Evolutionary conservation across 1,139 yeast genomes (phyloP), one percentile per base, ranked within the genome.

Genomic region (Pichia sp.): DNA sequence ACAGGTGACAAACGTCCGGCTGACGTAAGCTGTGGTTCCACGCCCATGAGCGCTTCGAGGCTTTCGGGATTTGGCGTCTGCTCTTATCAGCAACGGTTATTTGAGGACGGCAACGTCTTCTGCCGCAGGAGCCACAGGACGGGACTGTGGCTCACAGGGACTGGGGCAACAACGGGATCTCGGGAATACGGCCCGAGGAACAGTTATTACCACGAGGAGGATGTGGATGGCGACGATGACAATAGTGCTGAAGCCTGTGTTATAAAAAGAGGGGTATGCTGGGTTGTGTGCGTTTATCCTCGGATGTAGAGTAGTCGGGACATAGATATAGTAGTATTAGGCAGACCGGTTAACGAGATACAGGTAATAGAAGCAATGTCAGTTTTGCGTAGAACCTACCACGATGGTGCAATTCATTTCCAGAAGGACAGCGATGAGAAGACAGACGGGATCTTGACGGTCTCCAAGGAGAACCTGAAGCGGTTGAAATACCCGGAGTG

Each of bases 401-500:
- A 43, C 26, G 60, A 57, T 52, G 45, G 32, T 8, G 68, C 67
- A 56, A 70, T 67, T 50, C 73, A 70, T 58, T 70, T 70, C 61
- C 63, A 65, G 58, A 67, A 65, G 53, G 70, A 60, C 31, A 62
- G 63, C 19, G 73, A 69, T 51, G 51, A 62, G 11, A 43, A 60
- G 26, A 58, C 59, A 15, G 64, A 66, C 41, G 75, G 72, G 4
- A 59, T 70, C 47, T 62, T 64, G 48, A 66, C 73, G 1, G 68
- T 75, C 47, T 64, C 69, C 38, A 65, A 67, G 29, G 61, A 61
- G 23, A 64, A 60, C 36, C 55, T 61, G 47, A 42, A 59, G 11
- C 53, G 54, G 30, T 62, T 74, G 4, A 56, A 66, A 8, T 65
- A 64, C 59, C 75, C 79, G 2, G 74, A 72, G 23, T 78, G 74